A percentile compares a stretch with the other conserved stretches of the same genome.
Conservation (phyloP, 352 stramenopile genomes). For the Poterioochromonas sp. region DNA sequence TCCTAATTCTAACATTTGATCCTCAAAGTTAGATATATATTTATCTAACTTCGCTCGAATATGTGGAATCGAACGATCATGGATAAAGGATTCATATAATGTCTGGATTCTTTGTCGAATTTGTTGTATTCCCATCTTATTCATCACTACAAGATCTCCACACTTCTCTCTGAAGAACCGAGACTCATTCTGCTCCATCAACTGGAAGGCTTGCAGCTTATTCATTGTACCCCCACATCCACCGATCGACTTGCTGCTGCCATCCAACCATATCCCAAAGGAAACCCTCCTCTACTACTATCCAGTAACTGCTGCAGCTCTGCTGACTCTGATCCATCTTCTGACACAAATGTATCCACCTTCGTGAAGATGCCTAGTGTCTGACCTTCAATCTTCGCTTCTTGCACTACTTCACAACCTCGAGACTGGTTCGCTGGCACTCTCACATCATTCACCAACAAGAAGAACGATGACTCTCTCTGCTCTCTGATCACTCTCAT, state of each 20-base stretch:
- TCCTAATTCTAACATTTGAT: no score
- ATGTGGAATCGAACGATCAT: neutral
- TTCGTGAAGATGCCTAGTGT: neutral
- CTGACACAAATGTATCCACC: neutral
- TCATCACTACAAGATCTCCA: neutral
- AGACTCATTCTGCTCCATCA: neutral
- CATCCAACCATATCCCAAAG: neutral
- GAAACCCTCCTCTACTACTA: no score
- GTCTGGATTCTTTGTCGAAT: neutral
- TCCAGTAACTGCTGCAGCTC: no score
- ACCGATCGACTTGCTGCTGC: neutral
- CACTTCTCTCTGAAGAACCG: neutral
- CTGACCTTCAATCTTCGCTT: neutral
- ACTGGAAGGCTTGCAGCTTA: neutral
- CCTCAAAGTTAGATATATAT: no score
- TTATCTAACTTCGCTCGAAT: no score
- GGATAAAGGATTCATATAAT: neutral
- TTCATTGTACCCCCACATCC: neutral
- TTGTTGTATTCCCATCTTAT: neutral
- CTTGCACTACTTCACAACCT: neutral
- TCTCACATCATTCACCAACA: neutral
- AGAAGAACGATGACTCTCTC: neutral
- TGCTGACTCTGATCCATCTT: neutral
- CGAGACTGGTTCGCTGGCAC: neutral
- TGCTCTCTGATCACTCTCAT: neutral